A percentile compares a stretch with the other conserved stretches of the same genome.
Evolutionary conservation across 129 eudicot species (phyloP).

Genomic region (Flaveria trinervia): DNA sequence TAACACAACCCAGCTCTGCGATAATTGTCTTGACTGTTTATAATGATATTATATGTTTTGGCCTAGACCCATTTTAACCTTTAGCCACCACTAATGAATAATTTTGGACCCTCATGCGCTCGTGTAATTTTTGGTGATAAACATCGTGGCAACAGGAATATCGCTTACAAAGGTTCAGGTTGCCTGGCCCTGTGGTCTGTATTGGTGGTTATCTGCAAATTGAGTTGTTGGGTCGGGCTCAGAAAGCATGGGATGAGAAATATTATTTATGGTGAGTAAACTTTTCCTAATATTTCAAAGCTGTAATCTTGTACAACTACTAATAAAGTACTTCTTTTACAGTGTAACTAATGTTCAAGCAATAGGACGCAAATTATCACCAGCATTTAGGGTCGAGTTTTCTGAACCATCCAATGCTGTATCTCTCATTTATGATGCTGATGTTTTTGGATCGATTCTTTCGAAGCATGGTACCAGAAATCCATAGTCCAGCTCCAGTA

Average conservation of each 20-base stretch:
- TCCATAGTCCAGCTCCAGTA: not conserved
- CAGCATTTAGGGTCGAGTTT: conserved; percentile 56
- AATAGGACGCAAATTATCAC: conserved; percentile 56
- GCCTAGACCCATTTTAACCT: not conserved
- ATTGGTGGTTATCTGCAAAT: conserved; percentile 76
- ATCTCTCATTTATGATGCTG: conserved; percentile 38
- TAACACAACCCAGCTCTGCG: not conserved
- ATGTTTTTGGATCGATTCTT: conserved; percentile 24
- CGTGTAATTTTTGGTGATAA: conserved; percentile 3
- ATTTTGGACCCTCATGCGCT: not conserved
- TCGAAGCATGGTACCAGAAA: not conserved
- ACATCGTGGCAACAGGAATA: conserved; percentile 49
- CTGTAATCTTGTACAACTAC: not conserved
- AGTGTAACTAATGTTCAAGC: conserved; percentile 78
- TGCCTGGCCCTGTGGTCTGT: conserved; percentile 81
- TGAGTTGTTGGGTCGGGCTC: conserved; percentile 77
- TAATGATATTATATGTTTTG: not conserved
- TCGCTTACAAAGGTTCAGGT: conserved; percentile 61
- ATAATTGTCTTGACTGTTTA: not conserved
- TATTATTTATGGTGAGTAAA: conserved; percentile 75
- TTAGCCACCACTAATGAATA: not conserved
- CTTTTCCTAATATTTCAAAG: not conserved
- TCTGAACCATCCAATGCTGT: conserved; percentile 25
- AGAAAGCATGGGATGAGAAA: conserved; percentile 56
- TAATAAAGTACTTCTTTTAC: conserved; percentile 24